Evolutionary conservation across 164 flowering plant species (phyloP), one percentile per base, ranked within the genome.

Genomic region (Annona squamosa): DNA sequence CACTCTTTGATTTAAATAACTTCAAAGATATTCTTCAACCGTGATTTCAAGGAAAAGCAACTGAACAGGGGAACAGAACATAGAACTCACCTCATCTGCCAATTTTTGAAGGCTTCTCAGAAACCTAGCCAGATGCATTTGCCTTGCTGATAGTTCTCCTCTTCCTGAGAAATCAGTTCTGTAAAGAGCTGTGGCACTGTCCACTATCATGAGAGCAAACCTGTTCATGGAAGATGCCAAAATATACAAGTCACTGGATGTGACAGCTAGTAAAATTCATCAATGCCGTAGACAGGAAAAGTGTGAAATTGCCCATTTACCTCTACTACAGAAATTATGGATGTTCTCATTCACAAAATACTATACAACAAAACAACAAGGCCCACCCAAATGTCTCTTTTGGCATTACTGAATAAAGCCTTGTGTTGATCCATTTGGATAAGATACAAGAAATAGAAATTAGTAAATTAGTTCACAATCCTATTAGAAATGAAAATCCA

Each of bases 121-220:
- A 61, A 81, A 81, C 73, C 79, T 81, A 47, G 79, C 81, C 46
- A 81, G 78, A 78, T 81, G 84, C 84, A 94, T 91, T 83, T 94
- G 99, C 77, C 97, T 88, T 18, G 99, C 99, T 18, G 99, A 92
- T 48, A 94, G 80, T 72, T 94, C 99, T 65, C 99, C 99, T 68
- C 99, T 91, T 71, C 99, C 99, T 48, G 91, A 89, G 71, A 90
- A 94, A 81, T 91, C 92, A 69, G 97, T 93, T 81, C 98, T 83
- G 73, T 93, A 93, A 9, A 93, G 89, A 65, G 98, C 95, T 26
- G 98, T 93, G 19, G 98, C 98, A 75, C 95, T 93, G 75, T 93
- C 98, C 72, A 93, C 97, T 75, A 90, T 84, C 93, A 93, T 79
- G 59, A 93, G 93, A 65, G 97, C 97, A 82, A 93, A 91, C 87